Base-by-base conservation (phyloP, 768 basidiomycete species). In the Trametes sanguinea region DNA sequence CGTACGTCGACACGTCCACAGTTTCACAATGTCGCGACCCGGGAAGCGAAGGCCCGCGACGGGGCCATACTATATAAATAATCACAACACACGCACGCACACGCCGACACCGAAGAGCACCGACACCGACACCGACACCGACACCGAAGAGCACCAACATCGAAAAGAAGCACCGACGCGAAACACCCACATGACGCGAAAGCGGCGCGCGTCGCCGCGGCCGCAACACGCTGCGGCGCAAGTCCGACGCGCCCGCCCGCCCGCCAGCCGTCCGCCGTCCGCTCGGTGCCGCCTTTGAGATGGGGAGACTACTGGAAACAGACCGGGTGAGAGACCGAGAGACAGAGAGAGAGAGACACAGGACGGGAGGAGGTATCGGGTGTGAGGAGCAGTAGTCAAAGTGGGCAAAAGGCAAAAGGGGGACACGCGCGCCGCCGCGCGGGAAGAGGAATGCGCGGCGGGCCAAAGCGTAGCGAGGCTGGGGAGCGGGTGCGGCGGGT, bases 211-310 rank as follows among this genome's bases (percentile, higher is more conserved):
- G 17, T 4, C 7, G 57, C 56, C 58, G 62, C 62, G 33, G 62
- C 62, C 62, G 55, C 62, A 63, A 53, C 57, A 56, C 53, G 45
- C 51, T 60, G 64, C 55, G 57, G 64, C 55, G 60, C 35, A 6
- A 11, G 35, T 37, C 22, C 35, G 35, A 37, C 35, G 35, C 35
- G 35, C 35, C 35, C 35, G 35, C 35, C 35, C 35, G 35, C 35
- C 35, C 22, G 22, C n/a, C n/a, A n/a, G n/a, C 22, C 22, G 22
- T 22, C 22, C 22, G 22, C 22, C 22, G 22, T 22, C 22, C 22
- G 22, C 22, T 22, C 22, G 22, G 22, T 22, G 35, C 35, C 35
- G 35, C 35, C 35, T 37, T 37, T 37, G 35, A 37, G 22, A 22
- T 22, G 22, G 35, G 35, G 35, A 37, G 35, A 37, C 35, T 37